Base-by-base conservation (phyloP, 1,139 yeast species). In the Debaryomyces robertsiae region DNA sequence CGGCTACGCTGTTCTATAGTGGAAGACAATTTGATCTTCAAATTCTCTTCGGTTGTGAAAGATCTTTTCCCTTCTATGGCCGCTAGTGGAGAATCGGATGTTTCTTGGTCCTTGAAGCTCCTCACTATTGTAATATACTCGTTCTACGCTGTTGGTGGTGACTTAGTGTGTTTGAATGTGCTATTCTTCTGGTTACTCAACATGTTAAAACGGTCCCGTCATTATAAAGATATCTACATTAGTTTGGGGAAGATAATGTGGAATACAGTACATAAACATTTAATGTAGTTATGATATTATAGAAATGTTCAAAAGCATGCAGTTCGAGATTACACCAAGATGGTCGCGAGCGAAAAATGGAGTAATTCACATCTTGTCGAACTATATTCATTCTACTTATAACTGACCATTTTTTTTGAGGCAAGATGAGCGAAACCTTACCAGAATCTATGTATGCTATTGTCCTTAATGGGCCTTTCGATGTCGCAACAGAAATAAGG, bases 401-500 rank as follows among this genome's bases (percentile, higher is more conserved):
- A n/a, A n/a, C n/a, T n/a, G n/a, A n/a, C n/a, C n/a, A n/a, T n/a
- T n/a, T n/a, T n/a, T n/a, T n/a, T n/a, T n/a, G n/a, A n/a, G n/a
- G n/a, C n/a, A n/a, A n/a, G n/a, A 25, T 41, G 45, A 24, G 27
- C 30, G 18, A 28, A 43, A 18, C 46, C 27, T 38, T 50, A 39
- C 58, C 58, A 11, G 34, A 42, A 23, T 42, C 46, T 5, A 81
- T 81, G 85, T 71, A 72, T 50, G 84, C 85, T 1, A 74, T 79
- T 9, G 81, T 79, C 13, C 79, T 76, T 60, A 61, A 69, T 42
- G 83, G 79, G 0, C 75, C 82, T 0, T 63, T 49, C 42, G 61
- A 74, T 32, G 68, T 81, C 36, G 55, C 63, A 32, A 68, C 77
- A 3, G 71, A 69, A 42, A 55, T 57, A 1, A 69, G 71, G 18